Evolutionary conservation across 345 rosid genomes (phyloP).

Genomic region (Hypericum androsaemum): DNA sequence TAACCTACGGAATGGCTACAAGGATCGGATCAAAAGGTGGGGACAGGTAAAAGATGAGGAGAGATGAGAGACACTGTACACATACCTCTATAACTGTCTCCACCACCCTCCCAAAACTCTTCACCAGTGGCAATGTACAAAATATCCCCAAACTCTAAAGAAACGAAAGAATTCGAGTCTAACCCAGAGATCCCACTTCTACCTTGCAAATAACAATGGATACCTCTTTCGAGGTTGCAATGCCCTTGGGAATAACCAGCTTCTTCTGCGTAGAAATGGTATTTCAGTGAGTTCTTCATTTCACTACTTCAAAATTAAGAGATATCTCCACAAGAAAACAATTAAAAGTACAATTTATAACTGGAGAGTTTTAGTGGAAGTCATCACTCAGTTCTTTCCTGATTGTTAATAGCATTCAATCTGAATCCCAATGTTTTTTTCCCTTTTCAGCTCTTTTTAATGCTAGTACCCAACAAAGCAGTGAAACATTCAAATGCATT

Average conservation of each 20-base stretch:
- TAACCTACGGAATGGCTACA: slow-evolving; percentile 27
- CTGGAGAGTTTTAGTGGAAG: no score
- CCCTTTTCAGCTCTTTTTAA: no score
- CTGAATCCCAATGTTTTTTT: no score
- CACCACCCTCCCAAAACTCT: slow-evolving; percentile 39
- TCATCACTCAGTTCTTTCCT: no score
- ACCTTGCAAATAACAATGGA: slow-evolving; percentile 15
- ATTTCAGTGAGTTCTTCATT: neutral
- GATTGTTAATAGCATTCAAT: no score
- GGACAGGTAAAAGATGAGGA: slow-evolving; percentile 17
- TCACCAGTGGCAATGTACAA: slow-evolving; percentile 50
- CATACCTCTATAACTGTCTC: slow-evolving; percentile 47
- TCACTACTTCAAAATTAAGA: neutral
- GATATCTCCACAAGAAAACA: neutral
- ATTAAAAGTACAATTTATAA: no score
- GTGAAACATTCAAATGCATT: no score
- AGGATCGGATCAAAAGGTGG: slow-evolving; percentile 15
- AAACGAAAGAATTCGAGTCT: neutral
- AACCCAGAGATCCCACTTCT: slow-evolving; percentile 8
- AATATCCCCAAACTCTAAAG: slow-evolving; percentile 19
- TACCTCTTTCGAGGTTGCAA: slow-evolving; percentile 11
- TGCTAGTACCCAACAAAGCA: no score
- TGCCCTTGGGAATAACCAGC: slow-evolving; percentile 27
- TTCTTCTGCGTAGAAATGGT: slow-evolving; percentile 30
- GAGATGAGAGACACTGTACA: slow-evolving; percentile 51